phyloP scores from a whole-genome alignment of 768 basidiomycete species.

The Lentinula edodes region DNA sequence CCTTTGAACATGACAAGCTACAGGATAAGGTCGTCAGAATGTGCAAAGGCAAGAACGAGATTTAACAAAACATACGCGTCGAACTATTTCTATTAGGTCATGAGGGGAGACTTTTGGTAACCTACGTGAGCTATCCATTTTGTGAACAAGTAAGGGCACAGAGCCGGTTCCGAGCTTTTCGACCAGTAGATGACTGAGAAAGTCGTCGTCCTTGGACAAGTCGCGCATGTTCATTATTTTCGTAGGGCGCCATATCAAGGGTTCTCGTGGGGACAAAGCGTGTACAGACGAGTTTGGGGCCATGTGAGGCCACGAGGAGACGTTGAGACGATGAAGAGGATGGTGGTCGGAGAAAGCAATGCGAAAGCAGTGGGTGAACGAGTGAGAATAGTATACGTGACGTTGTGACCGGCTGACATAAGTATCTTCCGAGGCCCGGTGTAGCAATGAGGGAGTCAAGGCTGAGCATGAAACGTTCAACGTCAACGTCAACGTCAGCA shows the following conservation, averaged over 20 bases:
- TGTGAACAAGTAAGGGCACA: slow-evolving; percentile 82
- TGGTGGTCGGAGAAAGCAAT: slow-evolving; percentile 11
- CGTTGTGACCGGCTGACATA: not conserved
- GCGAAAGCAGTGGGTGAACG: slow-evolving; percentile 10
- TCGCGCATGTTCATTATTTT: slow-evolving; percentile 91
- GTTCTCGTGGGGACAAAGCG: slow-evolving; percentile 19
- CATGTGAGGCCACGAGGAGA: slow-evolving; percentile 17
- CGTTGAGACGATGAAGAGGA: slow-evolving; percentile 13
- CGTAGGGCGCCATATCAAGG: slow-evolving; percentile 68
- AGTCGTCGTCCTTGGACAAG: slow-evolving; percentile 87
- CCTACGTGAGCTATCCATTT: slow-evolving; percentile 76
- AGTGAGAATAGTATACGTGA: not conserved
- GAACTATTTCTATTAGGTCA: slow-evolving; percentile 65
- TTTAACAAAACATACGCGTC: slow-evolving; percentile 52
- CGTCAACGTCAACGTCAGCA: not conserved
- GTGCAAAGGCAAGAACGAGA: slow-evolving; percentile 23
- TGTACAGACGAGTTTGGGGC: slow-evolving; percentile 12
- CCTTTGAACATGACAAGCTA: slow-evolving; percentile 59
- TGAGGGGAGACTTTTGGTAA: slow-evolving; percentile 71
- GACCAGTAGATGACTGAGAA: slow-evolving; percentile 82
- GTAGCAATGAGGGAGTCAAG: not conserved
- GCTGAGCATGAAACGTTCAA: not conserved
- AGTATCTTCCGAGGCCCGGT: too few relatives aligned
- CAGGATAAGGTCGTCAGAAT: slow-evolving; percentile 14
- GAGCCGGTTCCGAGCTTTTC: slow-evolving; percentile 81